A percentile compares a stretch with the other conserved stretches of the same genome.
phyloP scores from a whole-genome alignment of 345 rosid species.

The Citrus inodora region DNA sequence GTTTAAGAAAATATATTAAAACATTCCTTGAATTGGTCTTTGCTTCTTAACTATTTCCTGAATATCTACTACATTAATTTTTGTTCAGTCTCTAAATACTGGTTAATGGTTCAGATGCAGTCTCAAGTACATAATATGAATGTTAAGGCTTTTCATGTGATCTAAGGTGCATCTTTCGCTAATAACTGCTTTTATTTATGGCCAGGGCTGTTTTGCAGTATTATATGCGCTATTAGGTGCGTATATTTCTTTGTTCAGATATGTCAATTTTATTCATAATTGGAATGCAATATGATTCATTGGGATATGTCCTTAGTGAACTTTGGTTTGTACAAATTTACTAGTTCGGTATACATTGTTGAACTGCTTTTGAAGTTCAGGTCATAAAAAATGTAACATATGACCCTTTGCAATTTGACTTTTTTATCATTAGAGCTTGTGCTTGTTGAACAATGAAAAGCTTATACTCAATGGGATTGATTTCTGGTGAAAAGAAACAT shows the following conservation, averaged over 20 bases:
- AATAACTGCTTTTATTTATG: conserved; percentile 8
- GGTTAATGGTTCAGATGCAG: neutral
- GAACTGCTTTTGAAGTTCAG: neutral
- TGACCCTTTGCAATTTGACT: neutral
- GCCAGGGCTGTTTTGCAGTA: conserved; percentile 64
- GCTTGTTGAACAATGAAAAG: neutral
- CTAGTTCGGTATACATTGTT: neutral
- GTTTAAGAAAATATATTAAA: neutral
- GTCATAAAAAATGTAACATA: neutral
- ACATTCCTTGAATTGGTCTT: neutral
- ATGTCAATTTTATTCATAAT: neutral
- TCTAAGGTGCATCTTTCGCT: conserved; percentile 11
- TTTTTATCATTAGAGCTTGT: neutral
- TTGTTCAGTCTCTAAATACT: neutral
- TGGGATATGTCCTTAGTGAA: neutral
- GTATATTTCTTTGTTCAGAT: conserved; percentile 23
- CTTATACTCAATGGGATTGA: neutral
- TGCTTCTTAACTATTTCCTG: neutral
- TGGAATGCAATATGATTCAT: neutral
- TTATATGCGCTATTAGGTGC: conserved; percentile 61
- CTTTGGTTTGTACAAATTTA: neutral
- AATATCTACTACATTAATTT: neutral
- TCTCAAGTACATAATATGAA: neutral
- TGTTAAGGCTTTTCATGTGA: neutral
- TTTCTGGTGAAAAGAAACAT: neutral